Base-by-base conservation (phyloP, 2,329 filamentous ascomycete genomes). In the Cordyceps farinosa region DNA sequence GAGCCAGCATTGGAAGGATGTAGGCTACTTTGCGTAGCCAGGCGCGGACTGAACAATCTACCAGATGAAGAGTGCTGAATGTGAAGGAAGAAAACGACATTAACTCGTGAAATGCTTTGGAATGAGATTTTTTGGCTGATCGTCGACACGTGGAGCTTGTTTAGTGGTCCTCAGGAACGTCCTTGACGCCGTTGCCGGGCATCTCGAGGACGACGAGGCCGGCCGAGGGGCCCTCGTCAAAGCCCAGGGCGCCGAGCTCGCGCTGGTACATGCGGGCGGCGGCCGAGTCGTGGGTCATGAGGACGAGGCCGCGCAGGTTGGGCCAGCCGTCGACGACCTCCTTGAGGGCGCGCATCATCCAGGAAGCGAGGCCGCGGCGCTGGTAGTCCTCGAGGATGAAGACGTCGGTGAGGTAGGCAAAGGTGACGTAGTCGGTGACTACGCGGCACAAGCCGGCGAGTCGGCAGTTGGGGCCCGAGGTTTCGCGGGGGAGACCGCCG, bases 341-440 rank as follows among this genome's bases (percentile, higher is more conserved):
- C 66, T 84, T 80, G 64, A 89, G 74, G 67, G 83, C 86, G 5
- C 77, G 73, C 72, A 90, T 82, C 70, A 91, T 74, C 86, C 87
- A 91, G 50, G 77, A 82, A 3, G 85, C 89, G 1, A 91, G 77
- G 0, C 89, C 88, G 10, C 79, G 77, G 5, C 83, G 81, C 70
- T 88, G 87, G 68, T 86, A 84, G 45, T 82, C 79, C 0, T 82
- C 78, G 3, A 85, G 72, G 29, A 91, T 78, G 72, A 88, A 91
- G 27, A 90, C 85, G 69, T 91, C 89, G 32, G 88, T 88, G 61
- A 80, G 75, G 64, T 90, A 92, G 40, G 83, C 87, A 68, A 90
- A 85, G 0, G 88, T 89, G 53, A 86, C 81, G 69, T 84, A 82
- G 73, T 92, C 90, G 9, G 89, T 92, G 58, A 91, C 77, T n/a